Percentiles rank a stretch among this genome's conserved stretches.
These are phyloP conservation scores for Venturia effusa DNA, from an alignment of 2,329 filamentous ascomycete species.

Conservation along the genomic window DNA sequence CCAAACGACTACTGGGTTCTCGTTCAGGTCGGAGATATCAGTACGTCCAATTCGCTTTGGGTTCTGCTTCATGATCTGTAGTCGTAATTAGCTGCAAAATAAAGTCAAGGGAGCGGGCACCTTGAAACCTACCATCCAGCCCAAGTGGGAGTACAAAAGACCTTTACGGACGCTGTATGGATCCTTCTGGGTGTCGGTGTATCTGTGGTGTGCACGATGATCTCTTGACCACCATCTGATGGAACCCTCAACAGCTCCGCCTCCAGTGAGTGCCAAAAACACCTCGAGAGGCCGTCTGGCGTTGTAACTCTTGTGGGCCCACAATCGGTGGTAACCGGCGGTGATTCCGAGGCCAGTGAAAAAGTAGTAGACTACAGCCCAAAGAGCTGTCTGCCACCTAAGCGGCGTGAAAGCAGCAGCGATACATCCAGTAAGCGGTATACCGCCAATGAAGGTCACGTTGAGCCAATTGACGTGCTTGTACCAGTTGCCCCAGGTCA, in stretches of 20 bases:
- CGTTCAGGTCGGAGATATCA: slow-evolving; percentile 41
- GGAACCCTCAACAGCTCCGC: slow-evolving; percentile 38
- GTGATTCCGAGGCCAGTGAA: slow-evolving; percentile 59
- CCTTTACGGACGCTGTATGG: slow-evolving; percentile 44
- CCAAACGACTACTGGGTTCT: slow-evolving; percentile 39
- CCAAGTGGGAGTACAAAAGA: slow-evolving; percentile 39
- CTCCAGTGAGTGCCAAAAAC: slow-evolving; percentile 38
- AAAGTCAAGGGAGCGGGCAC: not conserved
- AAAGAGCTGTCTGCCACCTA: slow-evolving; percentile 60
- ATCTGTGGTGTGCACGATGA: slow-evolving; percentile 42
- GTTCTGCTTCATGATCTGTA: slow-evolving; percentile 38
- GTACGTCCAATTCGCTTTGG: slow-evolving; percentile 41
- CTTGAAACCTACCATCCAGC: slow-evolving; percentile 34
- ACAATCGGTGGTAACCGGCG: slow-evolving; percentile 28
- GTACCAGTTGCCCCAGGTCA: slow-evolving; percentile 77
- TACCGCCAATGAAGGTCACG: slow-evolving; percentile 65
- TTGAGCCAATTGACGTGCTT: slow-evolving; percentile 94
- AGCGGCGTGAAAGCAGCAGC: slow-evolving; percentile 72
- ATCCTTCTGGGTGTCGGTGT: slow-evolving; percentile 42
- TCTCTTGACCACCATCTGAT: slow-evolving; percentile 40
- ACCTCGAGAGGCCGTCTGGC: slow-evolving; percentile 34
- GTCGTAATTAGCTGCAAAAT: not conserved
- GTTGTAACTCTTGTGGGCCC: slow-evolving; percentile 37
- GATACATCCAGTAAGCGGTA: slow-evolving; percentile 66
- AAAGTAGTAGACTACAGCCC: slow-evolving; percentile 72